Conservation (phyloP, 2,329 filamentous ascomycete genomes). For the Amylocarpus encephaloides region DNA sequence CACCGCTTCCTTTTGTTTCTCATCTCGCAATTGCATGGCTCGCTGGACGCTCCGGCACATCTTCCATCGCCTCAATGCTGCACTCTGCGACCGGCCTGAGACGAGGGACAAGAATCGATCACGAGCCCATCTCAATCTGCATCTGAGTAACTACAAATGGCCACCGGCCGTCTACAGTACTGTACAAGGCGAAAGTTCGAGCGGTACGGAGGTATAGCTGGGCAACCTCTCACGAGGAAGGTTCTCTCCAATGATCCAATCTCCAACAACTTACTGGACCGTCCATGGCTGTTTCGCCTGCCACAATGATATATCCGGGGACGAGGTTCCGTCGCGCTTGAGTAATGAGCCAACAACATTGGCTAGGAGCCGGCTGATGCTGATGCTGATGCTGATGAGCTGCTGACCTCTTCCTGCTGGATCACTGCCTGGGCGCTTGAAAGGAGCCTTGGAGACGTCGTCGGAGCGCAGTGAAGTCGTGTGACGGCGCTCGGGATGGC, state of each 20-base stretch:
- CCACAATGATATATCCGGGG: not conserved
- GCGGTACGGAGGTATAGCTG: too few relatives aligned
- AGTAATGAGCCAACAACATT: not conserved
- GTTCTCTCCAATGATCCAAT: too few relatives aligned
- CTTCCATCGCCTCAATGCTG: not conserved
- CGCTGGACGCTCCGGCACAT: not conserved
- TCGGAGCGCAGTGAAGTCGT: slow-evolving; percentile 4
- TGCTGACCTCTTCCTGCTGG: not conserved
- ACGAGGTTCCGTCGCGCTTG: not conserved
- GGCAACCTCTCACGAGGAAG: too few relatives aligned
- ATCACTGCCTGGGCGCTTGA: not conserved
- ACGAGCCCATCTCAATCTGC: slow-evolving; percentile 2
- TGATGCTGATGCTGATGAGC: not conserved
- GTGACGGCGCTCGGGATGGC: slow-evolving; percentile 1
- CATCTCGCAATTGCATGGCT: not conserved
- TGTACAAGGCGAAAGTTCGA: not conserved
- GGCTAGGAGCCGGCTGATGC: not conserved
- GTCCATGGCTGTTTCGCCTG: not conserved
- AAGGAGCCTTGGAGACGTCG: not conserved
- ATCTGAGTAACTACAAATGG: not conserved
- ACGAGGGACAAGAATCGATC: slow-evolving; percentile 1
- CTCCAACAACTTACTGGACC: too few relatives aligned
- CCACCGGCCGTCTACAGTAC: not conserved
- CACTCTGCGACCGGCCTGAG: not conserved
- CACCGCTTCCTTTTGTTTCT: not conserved